Conservation (phyloP, 139 green algal species). For the Coelastrella sp. region DNA sequence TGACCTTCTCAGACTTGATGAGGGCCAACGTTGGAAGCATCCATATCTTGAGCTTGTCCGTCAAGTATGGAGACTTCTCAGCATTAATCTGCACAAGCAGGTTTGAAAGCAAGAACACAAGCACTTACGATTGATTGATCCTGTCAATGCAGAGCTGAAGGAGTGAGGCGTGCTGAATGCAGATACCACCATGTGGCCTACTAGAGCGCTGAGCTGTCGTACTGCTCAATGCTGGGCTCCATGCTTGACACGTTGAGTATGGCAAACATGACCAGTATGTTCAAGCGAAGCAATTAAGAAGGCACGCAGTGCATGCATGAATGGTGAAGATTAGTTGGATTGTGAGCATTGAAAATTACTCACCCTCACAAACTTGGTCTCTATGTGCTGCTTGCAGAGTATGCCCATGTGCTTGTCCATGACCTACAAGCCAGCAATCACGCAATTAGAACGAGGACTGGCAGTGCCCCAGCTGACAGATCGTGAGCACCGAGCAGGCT, state of each 20-base stretch:
- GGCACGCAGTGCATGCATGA: too few species aligned
- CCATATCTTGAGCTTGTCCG: slow-evolving; percentile 89
- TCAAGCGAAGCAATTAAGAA: too few species aligned
- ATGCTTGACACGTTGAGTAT: too few species aligned
- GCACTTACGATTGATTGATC: not conserved
- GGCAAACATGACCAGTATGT: too few species aligned
- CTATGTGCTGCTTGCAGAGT: slow-evolving; percentile 81
- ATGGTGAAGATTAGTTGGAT: too few species aligned
- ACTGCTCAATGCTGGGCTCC: too few species aligned
- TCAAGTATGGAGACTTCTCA: slow-evolving; percentile 95
- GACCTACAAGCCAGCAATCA: slow-evolving; percentile 64
- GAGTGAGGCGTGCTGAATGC: too few species aligned
- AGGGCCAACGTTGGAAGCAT: slow-evolving; percentile 96
- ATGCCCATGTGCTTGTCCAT: slow-evolving; percentile 88
- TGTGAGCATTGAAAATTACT: too few species aligned
- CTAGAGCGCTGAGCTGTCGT: too few species aligned
- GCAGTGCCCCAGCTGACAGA: not conserved
- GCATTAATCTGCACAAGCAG: slow-evolving; percentile 89
- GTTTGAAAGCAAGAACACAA: not conserved
- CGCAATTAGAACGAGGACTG: not conserved
- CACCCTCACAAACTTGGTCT: slow-evolving; percentile 92
- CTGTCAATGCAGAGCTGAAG: too few species aligned
- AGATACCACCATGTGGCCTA: too few species aligned
- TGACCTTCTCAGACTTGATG: slow-evolving; percentile 89
- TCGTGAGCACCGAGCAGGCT: too few species aligned